A percentile compares a stretch with the other conserved stretches of the same genome.
These are phyloP conservation scores for Fusarium verrucosum DNA, from an alignment of 2,329 filamentous ascomycete genomes.

Conservation along the genomic window DNA sequence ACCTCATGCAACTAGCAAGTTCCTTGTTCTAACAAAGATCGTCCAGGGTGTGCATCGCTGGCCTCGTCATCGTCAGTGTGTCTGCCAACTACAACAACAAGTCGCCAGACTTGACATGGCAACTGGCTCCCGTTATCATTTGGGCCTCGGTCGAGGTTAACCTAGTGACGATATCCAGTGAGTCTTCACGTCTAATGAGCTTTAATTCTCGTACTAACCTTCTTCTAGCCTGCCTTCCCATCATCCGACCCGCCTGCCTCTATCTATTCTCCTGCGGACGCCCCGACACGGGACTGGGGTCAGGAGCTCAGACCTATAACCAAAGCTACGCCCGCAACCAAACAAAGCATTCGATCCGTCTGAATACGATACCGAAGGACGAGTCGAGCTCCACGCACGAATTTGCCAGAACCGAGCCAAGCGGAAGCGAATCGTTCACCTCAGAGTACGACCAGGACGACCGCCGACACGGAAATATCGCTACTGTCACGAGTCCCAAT, in stretches of 20 bases:
- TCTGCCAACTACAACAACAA: slow-evolving; percentile 22
- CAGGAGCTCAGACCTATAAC: slow-evolving; percentile 5
- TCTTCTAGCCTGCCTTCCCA: slow-evolving; percentile 37
- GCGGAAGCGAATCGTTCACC: slow-evolving; percentile 2
- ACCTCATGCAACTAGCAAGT: accelerated
- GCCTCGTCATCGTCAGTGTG: slow-evolving; percentile 29
- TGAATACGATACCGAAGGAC: slow-evolving; percentile 21
- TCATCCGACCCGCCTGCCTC: slow-evolving; percentile 29
- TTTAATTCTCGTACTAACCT: background rate
- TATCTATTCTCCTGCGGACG: slow-evolving; percentile 25
- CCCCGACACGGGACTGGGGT: slow-evolving; percentile 6
- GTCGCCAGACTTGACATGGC: slow-evolving; percentile 35
- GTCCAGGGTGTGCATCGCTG: slow-evolving; percentile 33
- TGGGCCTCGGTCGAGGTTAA: slow-evolving; percentile 41
- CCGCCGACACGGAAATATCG: slow-evolving; percentile 3
- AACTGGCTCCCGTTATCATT: slow-evolving; percentile 27
- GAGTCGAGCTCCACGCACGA: slow-evolving; percentile 33
- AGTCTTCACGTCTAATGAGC: accelerated
- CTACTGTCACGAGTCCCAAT: slow-evolving; percentile 1
- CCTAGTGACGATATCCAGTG: slow-evolving; percentile 36
- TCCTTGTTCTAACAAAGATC: background rate
- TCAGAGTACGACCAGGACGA: slow-evolving; percentile 25
- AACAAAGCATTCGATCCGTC: slow-evolving; percentile 28
- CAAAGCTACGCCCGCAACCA: slow-evolving; percentile 17
- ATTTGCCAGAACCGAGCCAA: slow-evolving; percentile 13